Conservation (phyloP, 441 rosid species). For the Hura crepitans region DNA sequence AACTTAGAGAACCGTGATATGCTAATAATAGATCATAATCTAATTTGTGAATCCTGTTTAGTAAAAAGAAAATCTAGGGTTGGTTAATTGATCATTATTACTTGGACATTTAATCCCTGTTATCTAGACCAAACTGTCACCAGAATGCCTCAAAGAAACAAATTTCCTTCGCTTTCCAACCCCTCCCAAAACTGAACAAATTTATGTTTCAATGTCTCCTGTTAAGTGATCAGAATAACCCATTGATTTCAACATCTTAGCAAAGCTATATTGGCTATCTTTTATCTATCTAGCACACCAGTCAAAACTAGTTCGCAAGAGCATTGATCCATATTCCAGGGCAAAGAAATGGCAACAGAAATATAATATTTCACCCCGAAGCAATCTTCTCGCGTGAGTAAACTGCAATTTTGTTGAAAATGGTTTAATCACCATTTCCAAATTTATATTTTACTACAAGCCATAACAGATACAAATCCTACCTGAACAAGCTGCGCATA, state of each 20-base stretch:
- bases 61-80: background rate
- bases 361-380: background rate
- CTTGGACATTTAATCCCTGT: background rate
- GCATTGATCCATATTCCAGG: background rate
- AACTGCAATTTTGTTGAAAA: slow-evolving; percentile 9
- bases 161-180: background rate
- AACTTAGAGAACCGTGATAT: background rate
- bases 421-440: background rate
- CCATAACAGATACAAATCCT: slow-evolving; percentile 23
- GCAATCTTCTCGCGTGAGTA: slow-evolving; percentile 9
- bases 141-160: background rate
- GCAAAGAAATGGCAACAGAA: background rate
- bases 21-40: background rate
- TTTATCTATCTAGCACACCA: background rate
- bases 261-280: background rate
- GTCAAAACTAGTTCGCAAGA: background rate
- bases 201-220: background rate
- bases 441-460: slow-evolving; percentile 3
- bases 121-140: background rate
- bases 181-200: background rate
- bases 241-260: background rate
- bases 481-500: slow-evolving; percentile 8
- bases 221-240: background rate
- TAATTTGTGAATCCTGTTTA: background rate
- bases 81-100: background rate